A percentile compares a stretch with the other conserved stretches of the same genome.
Evolutionary conservation across 257 asterid genomes (phyloP).

Genomic region (Apocynum venetum): DNA sequence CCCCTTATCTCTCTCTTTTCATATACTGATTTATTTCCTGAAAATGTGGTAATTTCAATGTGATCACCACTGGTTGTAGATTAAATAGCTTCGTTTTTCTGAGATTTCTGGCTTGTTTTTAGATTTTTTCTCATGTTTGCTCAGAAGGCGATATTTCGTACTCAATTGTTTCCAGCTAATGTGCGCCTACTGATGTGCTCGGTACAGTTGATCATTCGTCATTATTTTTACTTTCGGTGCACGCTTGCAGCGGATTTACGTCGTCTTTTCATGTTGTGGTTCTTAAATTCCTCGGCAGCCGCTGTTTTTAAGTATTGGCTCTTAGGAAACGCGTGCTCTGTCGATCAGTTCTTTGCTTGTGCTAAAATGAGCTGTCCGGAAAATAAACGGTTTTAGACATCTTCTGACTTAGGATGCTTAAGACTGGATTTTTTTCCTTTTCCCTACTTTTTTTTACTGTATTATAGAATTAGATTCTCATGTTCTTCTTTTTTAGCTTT

Average conservation of each 20-base stretch:
- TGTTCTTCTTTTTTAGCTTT: constrained; percentile 11
- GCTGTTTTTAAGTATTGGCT: neutral
- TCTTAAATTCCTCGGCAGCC: neutral
- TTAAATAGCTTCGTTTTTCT: neutral
- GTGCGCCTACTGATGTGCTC: neutral
- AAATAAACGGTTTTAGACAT: neutral
- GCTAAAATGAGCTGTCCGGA: constrained; percentile 17
- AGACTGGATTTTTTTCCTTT: neutral
- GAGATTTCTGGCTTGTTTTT: neutral
- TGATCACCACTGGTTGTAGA: neutral
- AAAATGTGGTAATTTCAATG: neutral
- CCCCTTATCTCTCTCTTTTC: too few relatives aligned
- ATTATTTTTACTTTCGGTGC: constrained; percentile 9
- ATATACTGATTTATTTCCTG: neutral
- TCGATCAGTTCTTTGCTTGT: neutral
- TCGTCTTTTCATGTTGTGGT: neutral
- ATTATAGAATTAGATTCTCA: constrained; percentile 1
- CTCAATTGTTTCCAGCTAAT: neutral
- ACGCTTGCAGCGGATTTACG: constrained; percentile 16
- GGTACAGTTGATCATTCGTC: neutral
- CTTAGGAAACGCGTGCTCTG: neutral
- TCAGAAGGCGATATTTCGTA: too few relatives aligned
- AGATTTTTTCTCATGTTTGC: neutral
- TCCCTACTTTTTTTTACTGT: neutral
- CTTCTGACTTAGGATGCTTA: constrained; percentile 15